A percentile compares a stretch with the other conserved stretches of the same genome.
phyloP scores from a whole-genome alignment of 768 basidiomycete genomes.

The Clitopilus passeckerianus region DNA sequence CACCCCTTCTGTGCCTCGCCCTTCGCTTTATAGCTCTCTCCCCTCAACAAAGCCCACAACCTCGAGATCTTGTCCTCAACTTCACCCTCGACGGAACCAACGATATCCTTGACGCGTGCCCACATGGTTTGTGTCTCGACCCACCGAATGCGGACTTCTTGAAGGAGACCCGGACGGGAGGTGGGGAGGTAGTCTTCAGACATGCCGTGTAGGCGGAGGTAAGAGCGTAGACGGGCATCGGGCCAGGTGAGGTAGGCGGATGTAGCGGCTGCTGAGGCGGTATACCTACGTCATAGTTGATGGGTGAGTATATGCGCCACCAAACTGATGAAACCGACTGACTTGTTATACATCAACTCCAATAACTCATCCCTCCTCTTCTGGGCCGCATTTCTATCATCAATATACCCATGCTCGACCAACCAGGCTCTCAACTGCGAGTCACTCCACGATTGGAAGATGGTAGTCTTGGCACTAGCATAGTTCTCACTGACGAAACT shows the following conservation, averaged over 20 bases:
- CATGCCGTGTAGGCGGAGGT: conserved; percentile 73
- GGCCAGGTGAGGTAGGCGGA: conserved; percentile 85
- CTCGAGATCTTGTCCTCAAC: conserved; percentile 72
- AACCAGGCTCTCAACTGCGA: conserved; percentile 71
- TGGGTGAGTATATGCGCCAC: neutral
- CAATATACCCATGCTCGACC: conserved; percentile 62
- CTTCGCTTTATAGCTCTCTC: conserved; percentile 22
- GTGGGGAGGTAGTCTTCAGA: conserved; percentile 64
- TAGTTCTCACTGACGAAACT: conserved; percentile 58
- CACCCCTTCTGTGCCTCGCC: conserved; percentile 18
- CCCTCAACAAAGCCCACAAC: conserved; percentile 41
- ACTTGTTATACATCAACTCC: conserved; percentile 70
- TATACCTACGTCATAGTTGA: conserved; percentile 36
- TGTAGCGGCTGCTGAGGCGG: conserved; percentile 34
- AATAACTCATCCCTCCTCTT: conserved; percentile 74
- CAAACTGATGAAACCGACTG: conserved; percentile 7
- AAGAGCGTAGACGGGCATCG: conserved; percentile 87
- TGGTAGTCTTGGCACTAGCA: conserved; percentile 46
- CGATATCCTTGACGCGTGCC: conserved; percentile 56
- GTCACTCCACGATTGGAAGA: conserved; percentile 72
- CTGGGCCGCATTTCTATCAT: conserved; percentile 42
- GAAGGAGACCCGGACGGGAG: conserved; percentile 67
- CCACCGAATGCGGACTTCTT: conserved; percentile 80
- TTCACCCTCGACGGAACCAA: conserved; percentile 63
- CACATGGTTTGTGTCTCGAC: conserved; percentile 59